A percentile compares a stretch with the other conserved stretches of the same genome.
phyloP scores from a whole-genome alignment of 257 asterid species.

The Solanum verrucosum region DNA sequence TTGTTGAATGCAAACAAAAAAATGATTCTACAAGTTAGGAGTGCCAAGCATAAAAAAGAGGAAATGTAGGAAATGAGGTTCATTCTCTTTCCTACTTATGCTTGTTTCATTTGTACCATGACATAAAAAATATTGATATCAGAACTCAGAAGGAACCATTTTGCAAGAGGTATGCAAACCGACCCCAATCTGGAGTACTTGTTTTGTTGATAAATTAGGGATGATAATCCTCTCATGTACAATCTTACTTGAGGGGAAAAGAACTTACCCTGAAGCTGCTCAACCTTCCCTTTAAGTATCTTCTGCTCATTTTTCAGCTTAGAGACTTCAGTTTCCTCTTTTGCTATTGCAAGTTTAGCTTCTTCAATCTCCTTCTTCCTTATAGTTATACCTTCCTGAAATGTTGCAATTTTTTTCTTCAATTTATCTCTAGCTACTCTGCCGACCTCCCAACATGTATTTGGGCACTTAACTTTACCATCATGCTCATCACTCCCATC shows the following conservation, averaged over 20 bases:
- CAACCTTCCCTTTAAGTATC: constrained; percentile 64
- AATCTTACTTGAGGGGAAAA: neutral
- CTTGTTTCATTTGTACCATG: neutral
- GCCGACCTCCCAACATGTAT: constrained; percentile 97
- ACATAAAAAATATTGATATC: neutral
- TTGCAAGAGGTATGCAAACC: neutral
- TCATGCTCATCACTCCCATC: constrained; percentile 98
- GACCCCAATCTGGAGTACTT: neutral
- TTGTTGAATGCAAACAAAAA: neutral
- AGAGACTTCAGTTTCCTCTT: constrained; percentile 66
- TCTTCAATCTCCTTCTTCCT: constrained; percentile 58
- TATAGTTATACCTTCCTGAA: constrained; percentile 59
- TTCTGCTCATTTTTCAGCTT: constrained; percentile 75
- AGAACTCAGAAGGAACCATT: neutral
- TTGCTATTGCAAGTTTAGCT: constrained; percentile 56
- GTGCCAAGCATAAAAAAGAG: neutral
- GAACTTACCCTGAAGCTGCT: constrained; percentile 66
- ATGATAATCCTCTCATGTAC: neutral
- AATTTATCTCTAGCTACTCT: constrained; percentile 80
- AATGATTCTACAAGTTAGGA: neutral
- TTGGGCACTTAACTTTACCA: constrained; percentile 64
- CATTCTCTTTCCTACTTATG: neutral
- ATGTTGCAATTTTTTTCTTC: constrained; percentile 68
- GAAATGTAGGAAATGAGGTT: neutral
- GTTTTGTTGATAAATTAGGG: neutral